Percentiles rank a stretch among this genome's conserved stretches.
These are phyloP conservation scores for Talaromyces sp. DNA, from an alignment of 2,329 filamentous ascomycete species.

Conservation along the genomic window DNA sequence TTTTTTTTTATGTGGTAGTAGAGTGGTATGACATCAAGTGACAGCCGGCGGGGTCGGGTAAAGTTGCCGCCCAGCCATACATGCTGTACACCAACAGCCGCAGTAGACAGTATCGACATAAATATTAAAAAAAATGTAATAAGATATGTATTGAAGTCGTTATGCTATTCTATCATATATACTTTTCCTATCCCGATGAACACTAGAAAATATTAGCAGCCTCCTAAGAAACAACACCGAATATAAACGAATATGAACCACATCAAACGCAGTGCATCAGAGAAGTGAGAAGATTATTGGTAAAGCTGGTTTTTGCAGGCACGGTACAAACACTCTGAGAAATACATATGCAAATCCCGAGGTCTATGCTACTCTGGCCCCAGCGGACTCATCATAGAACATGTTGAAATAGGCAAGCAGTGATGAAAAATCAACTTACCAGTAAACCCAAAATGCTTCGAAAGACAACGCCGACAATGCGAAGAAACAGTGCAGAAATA, in stretches of 20 bases:
- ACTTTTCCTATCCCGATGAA: not conserved
- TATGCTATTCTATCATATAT: not conserved
- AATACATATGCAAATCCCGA: not conserved
- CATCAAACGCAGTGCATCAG: constrained; percentile 40
- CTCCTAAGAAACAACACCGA: not conserved
- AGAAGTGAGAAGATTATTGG: constrained; percentile 57
- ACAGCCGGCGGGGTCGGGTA: constrained; percentile 1
- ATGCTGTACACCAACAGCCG: not conserved
- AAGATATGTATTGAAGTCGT: not conserved
- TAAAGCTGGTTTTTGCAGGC: constrained; percentile 57
- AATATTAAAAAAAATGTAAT: not conserved
- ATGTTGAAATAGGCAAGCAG: not conserved
- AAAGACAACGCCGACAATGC: constrained; percentile 14
- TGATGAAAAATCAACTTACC: not conserved
- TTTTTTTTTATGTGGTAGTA: not conserved
- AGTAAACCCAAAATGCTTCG: not conserved
- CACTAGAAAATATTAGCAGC: not conserved
- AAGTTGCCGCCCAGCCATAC: not conserved
- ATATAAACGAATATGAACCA: not conserved
- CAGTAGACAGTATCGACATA: not conserved
- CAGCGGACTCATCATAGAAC: constrained; percentile 46
- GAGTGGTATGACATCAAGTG: not conserved
- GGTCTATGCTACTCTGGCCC: constrained; percentile 46
- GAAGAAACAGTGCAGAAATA: not conserved
- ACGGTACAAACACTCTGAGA: constrained; percentile 33